phyloP scores from a whole-genome alignment of 495 filamentous ascomycete genomes.

The Amorphotheca resinae region DNA sequence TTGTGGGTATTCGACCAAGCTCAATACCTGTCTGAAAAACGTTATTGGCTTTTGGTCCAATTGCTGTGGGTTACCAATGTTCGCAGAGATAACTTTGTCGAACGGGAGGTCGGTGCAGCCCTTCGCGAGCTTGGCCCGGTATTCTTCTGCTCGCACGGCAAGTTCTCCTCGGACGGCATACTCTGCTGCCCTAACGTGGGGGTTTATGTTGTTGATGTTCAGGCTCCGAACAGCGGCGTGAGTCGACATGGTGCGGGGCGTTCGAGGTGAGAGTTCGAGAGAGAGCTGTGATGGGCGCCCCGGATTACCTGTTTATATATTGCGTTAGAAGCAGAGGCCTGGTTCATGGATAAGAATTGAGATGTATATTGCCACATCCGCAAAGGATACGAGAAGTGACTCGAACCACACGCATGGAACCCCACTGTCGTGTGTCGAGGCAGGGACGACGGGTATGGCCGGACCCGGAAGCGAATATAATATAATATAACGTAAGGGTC shows the following conservation, averaged over 20 bases:
- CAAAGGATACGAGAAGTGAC: conserved; percentile 2
- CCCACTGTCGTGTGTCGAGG: conserved; percentile 6
- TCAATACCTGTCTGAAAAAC: conserved; percentile 96
- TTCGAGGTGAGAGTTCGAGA: neutral
- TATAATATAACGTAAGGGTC: too few relatives aligned
- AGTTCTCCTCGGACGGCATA: conserved; percentile 97
- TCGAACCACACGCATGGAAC: conserved; percentile 9
- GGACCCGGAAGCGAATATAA: neutral
- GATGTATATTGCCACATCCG: conserved; percentile 19
- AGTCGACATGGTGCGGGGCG: conserved; percentile 43
- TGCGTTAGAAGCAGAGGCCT: conserved; percentile 5
- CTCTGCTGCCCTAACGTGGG: conserved; percentile 66
- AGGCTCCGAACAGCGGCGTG: conserved; percentile 45
- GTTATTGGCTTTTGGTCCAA: conserved; percentile 98
- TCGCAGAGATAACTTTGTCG: conserved; percentile 81
- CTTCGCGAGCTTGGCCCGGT: conserved; percentile 52
- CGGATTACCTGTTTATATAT: conserved; percentile 9
- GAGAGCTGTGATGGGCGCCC: neutral
- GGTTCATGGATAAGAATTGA: conserved; percentile 2
- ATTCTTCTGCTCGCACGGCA: conserved; percentile 79
- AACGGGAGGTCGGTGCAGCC: conserved; percentile 61
- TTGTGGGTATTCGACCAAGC: conserved; percentile 78
- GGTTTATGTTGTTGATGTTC: conserved; percentile 83
- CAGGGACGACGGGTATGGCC: neutral
- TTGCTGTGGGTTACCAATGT: conserved; percentile 98